These are phyloP conservation scores for Rhytidiadelphus loreus DNA, from an alignment of 225 moss, liverwort and hornwort species.

Conservation along the genomic window DNA sequence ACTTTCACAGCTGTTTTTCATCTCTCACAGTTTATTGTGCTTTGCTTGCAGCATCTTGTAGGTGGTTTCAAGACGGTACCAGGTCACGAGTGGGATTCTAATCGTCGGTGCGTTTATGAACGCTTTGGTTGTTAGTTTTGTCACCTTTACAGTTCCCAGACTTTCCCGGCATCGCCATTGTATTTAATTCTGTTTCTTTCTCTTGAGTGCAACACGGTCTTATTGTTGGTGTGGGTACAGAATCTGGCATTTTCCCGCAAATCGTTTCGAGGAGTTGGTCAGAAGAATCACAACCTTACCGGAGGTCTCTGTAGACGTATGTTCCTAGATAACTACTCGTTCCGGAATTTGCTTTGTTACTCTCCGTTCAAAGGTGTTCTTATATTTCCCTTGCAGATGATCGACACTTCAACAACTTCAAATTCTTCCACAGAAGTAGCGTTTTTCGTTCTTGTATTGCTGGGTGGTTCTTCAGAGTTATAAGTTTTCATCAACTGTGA, in stretches of 20 bases:
- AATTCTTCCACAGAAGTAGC: neutral
- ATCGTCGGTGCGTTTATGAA: conserved; percentile 49
- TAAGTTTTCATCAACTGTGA: neutral
- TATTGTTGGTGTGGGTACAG: conserved; percentile 24
- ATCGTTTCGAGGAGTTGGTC: conserved; percentile 48
- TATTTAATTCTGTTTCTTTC: neutral
- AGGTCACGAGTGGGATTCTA: conserved; percentile 73
- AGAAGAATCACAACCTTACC: conserved; percentile 44
- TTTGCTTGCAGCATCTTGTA: conserved; percentile 66
- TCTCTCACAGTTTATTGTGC: neutral
- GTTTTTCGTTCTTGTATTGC: neutral
- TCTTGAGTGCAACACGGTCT: neutral
- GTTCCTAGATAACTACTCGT: neutral
- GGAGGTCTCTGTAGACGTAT: conserved; percentile 38
- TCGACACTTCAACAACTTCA: neutral
- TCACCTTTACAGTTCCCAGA: neutral
- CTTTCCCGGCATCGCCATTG: neutral
- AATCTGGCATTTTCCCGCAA: conserved; percentile 76
- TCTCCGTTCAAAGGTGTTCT: neutral
- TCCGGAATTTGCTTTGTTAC: neutral
- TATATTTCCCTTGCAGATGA: neutral
- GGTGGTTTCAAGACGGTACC: conserved; percentile 55
- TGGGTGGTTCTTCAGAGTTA: neutral
- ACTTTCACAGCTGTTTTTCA: neutral
- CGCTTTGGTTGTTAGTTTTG: neutral